Conservation (phyloP, 2,329 filamentous ascomycete genomes). For the Clonostachys solani region DNA sequence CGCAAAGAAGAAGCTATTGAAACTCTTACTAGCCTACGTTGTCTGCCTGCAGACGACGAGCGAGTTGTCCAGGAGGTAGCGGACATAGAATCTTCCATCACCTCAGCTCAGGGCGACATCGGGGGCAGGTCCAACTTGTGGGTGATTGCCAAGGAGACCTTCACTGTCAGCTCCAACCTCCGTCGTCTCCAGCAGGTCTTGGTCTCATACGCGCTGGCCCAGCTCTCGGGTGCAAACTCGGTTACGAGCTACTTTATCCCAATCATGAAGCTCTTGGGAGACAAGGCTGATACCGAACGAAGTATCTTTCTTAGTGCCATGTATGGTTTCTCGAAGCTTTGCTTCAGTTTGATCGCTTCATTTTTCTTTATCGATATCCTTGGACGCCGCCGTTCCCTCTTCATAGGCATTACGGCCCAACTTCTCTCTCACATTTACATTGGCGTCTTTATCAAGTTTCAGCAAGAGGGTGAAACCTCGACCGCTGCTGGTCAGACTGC, state of each 20-base stretch:
- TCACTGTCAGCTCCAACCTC: constrained; percentile 27
- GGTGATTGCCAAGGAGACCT: constrained; percentile 23
- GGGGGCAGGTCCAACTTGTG: neutral
- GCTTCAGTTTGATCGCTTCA: constrained; percentile 30
- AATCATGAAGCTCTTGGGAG: constrained; percentile 30
- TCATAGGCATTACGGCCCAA: constrained; percentile 26
- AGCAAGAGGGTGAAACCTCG: constrained; percentile 14
- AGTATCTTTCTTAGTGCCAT: constrained; percentile 33
- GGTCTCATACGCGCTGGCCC: constrained; percentile 30
- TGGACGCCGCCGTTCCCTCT: constrained; percentile 29
- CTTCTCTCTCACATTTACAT: constrained; percentile 31
- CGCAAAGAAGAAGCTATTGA: constrained; percentile 1
- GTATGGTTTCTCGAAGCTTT: constrained; percentile 37
- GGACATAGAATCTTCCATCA: constrained; percentile 20
- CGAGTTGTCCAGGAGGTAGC: constrained; percentile 9
- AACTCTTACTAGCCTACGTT: constrained; percentile 12
- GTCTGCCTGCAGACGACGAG: constrained; percentile 10
- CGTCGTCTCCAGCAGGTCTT: constrained; percentile 30
- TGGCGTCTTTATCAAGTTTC: constrained; percentile 29
- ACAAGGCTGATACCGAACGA: constrained; percentile 15
- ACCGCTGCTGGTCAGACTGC: constrained; percentile 24
- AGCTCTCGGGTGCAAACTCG: constrained; percentile 37
- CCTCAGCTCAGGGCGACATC: neutral
- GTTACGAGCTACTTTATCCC: constrained; percentile 38
- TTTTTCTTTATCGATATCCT: constrained; percentile 39